Evolutionary conservation across 345 rosid species (phyloP).

Genomic region (Aurinia saxatilis): DNA sequence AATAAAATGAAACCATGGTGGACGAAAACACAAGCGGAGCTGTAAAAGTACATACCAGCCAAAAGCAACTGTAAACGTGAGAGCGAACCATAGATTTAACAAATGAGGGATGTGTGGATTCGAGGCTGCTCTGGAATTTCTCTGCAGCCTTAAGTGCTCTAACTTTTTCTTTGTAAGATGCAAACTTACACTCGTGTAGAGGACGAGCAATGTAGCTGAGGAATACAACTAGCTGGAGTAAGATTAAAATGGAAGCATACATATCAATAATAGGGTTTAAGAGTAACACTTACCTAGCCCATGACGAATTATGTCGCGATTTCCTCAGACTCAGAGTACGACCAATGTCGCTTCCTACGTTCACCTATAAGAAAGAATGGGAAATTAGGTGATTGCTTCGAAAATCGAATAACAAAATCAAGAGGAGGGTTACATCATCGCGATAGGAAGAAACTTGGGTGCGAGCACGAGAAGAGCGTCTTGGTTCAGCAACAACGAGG

Average conservation of each 20-base stretch:
- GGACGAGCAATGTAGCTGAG: conserved; percentile 48
- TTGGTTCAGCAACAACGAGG: conserved; percentile 25
- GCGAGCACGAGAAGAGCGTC: conserved; percentile 51
- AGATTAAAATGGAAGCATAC: background rate
- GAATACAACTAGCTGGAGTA: background rate
- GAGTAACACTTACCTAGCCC: conserved; percentile 25
- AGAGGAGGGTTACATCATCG: conserved; percentile 30
- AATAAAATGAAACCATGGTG: background rate
- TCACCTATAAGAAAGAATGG: conserved; percentile 16
- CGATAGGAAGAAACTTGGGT: conserved; percentile 31
- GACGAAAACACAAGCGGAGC: background rate
- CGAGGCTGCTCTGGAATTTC: conserved; percentile 31
- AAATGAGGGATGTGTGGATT: conserved; percentile 41
- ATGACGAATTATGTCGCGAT: conserved; percentile 23
- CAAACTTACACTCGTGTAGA: conserved; percentile 37
- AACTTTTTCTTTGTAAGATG: conserved; percentile 38
- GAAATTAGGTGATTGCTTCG: background rate
- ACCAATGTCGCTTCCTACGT: conserved; percentile 5
- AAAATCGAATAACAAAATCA: background rate
- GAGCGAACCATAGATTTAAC: conserved; percentile 66
- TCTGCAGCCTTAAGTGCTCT: conserved; percentile 37
- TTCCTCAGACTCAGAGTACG: background rate
- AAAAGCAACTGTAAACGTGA: conserved; percentile 66
- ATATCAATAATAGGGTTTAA: background rate
- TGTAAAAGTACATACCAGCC: conserved; percentile 44